Base-by-base conservation (phyloP, 1,284 basidiomycete genomes). In the Stereum hirsutum region DNA sequence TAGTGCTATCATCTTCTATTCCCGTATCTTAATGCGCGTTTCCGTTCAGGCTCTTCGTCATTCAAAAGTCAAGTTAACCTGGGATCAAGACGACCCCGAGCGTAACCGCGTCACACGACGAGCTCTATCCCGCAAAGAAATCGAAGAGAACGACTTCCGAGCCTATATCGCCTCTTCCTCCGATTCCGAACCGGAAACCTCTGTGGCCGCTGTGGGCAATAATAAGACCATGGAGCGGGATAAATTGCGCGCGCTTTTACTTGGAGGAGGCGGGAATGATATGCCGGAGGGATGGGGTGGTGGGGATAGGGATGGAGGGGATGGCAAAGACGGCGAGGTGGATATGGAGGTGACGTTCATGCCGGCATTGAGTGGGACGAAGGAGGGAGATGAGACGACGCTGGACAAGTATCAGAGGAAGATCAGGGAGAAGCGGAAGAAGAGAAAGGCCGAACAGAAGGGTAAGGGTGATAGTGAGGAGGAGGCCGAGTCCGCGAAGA, bases 81-180 rank as follows among this genome's bases (percentile, higher is more conserved):
- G 96, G 96, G 96, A 99, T 57, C 90, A 94, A 50, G 96, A 99
- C 61, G 95, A 99, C 55, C 84, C 90, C 2, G 88, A 95, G 57
- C 84, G 96, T 15, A 75, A 72, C 47, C 81, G 82, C 46, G 56
- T 96, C 37, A 91, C 90, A 8, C 79, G 93, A 41, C 78, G 90
- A 33, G 66, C 73, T 11, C 68, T 96, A 41, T 80, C 86, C 0
- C 76, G 78, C 43, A 81, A 87, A 55, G 89, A 95, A 58, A 84
- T 96, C 27, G 90, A 94, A 41, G 87, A 93, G 48, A 78, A 79
- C 40, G 90, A 96, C 57, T 96, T 94, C 68, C 76, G 70, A 34
- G 83, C 85, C 5, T 89, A 87, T 56, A 66, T 97, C 15, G 93
- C 91, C 0, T 88, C 74, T 0, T 79, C 86, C 5, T 79, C 75